phyloP scores from a whole-genome alignment of 371 early-diverging fungal species.

The Saksenaea vasiformis region DNA sequence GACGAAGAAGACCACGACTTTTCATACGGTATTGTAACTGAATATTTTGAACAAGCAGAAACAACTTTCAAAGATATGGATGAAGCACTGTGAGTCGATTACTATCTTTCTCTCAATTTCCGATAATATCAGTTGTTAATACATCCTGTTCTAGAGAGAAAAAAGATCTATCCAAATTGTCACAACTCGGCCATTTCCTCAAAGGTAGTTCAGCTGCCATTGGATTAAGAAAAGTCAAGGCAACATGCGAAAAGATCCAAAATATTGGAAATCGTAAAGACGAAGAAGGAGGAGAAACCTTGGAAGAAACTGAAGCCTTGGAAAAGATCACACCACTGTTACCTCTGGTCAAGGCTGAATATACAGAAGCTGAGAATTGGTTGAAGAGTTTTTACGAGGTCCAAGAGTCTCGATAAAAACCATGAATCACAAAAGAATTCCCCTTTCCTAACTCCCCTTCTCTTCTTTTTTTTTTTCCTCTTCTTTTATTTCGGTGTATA shows the following conservation, averaged over 20 bases:
- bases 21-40: slow-evolving; percentile 66
- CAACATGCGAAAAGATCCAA: slow-evolving; percentile 86
- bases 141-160: slow-evolving; percentile 47
- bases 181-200: slow-evolving; percentile 86
- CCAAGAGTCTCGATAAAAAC: slow-evolving; percentile 42
- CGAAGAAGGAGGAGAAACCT: slow-evolving; percentile 57
- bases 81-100: slow-evolving; percentile 61
- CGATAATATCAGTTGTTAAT: neutral
- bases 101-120: neutral
- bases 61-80: slow-evolving; percentile 70
- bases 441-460: neutral
- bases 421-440: slow-evolving; percentile 2
- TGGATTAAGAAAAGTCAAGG: slow-evolving; percentile 81
- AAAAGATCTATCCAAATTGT: slow-evolving; percentile 72
- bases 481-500: neutral
- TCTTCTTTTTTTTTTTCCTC: neutral
- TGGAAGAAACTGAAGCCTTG: slow-evolving; percentile 67
- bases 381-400: slow-evolving; percentile 74
- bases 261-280: slow-evolving; percentile 79
- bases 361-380: slow-evolving; percentile 74
- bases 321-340: slow-evolving; percentile 61
- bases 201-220: slow-evolving; percentile 92
- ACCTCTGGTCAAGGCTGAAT: slow-evolving; percentile 67
- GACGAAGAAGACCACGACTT: slow-evolving; percentile 80
- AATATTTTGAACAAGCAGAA: slow-evolving; percentile 81